A percentile compares a stretch with the other conserved stretches of the same genome.
These are phyloP conservation scores for Rhynchosporium agropyri DNA, from an alignment of 2,329 filamentous ascomycete species.

Conservation along the genomic window DNA sequence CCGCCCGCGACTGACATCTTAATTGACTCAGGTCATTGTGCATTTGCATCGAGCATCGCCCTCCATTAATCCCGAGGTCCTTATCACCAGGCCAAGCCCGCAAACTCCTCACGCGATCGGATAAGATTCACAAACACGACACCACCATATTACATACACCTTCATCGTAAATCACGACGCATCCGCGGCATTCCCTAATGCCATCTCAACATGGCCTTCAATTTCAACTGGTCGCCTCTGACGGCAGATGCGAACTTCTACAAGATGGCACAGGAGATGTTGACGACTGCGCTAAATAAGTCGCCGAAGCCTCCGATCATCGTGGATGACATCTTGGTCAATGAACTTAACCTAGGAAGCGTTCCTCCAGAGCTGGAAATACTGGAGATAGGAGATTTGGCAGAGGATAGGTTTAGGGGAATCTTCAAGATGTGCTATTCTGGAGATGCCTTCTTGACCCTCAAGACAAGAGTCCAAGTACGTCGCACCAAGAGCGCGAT, in stretches of 20 bases:
- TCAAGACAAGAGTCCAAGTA: conserved; percentile 94
- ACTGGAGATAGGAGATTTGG: conserved; percentile 94
- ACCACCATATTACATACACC: conserved; percentile 15
- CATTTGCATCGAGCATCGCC: conserved; percentile 7
- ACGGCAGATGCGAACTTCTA: conserved; percentile 93
- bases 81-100: conserved; percentile 31
- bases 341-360: conserved; percentile 93
- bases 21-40: conserved; percentile 30
- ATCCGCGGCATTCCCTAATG: conserved; percentile 34
- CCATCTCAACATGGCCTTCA: conserved; percentile 81
- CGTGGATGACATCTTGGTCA: conserved; percentile 98
- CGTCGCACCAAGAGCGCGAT: conserved; percentile 42
- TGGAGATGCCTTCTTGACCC: conserved; percentile 90
- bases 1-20: conserved; percentile 28
- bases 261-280: conserved; percentile 86
- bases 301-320: conserved; percentile 98
- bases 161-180: not conserved
- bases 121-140: conserved; percentile 4
- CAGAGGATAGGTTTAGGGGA: conserved; percentile 93
- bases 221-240: conserved; percentile 99
- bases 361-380: conserved; percentile 96
- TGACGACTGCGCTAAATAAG: conserved; percentile 95
- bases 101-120: conserved; percentile 34
- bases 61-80: conserved; percentile 18
- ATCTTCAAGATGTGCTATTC: conserved; percentile 99